Percentiles rank a stretch among this genome's conserved stretches.
These are phyloP conservation scores for Pichia eremophila DNA, from an alignment of 805 yeast genomes.

Conservation along the genomic window DNA sequence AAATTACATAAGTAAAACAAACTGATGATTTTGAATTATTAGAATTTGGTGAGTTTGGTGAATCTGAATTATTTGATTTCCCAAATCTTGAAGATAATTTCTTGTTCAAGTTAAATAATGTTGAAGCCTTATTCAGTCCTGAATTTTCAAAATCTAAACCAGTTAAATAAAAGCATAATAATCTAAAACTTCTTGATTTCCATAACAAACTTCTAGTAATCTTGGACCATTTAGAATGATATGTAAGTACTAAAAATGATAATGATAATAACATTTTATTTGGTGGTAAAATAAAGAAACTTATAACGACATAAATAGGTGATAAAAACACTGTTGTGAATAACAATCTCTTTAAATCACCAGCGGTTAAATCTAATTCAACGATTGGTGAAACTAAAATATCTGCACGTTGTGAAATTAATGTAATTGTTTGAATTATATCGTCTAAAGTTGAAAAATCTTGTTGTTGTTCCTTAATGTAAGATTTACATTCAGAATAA, in stretches of 20 bases:
- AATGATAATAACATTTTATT: slow-evolving; percentile 48
- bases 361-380: slow-evolving; percentile 57
- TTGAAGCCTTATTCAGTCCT: slow-evolving; percentile 24
- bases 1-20: slow-evolving; percentile 82
- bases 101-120: slow-evolving; percentile 40
- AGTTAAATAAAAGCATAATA: slow-evolving; percentile 70
- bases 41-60: slow-evolving; percentile 4
- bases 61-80: slow-evolving; percentile 13
- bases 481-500: slow-evolving; percentile 49
- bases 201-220: slow-evolving; percentile 79
- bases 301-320: slow-evolving; percentile 68
- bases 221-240: slow-evolving; percentile 79
- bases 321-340: slow-evolving; percentile 81
- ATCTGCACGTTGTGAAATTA: slow-evolving; percentile 68
- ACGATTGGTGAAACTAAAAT: slow-evolving; percentile 74
- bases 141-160: slow-evolving; percentile 63
- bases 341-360: slow-evolving; percentile 70
- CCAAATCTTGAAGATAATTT: slow-evolving; percentile 33
- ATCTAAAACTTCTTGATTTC: slow-evolving; percentile 66
- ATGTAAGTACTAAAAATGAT: slow-evolving; percentile 61
- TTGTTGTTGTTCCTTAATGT: slow-evolving; percentile 49
- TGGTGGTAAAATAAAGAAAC: slow-evolving; percentile 64
- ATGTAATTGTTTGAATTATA: slow-evolving; percentile 65
- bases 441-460: slow-evolving; percentile 79
- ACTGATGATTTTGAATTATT: slow-evolving; percentile 33